Evolutionary conservation across 169 alveolate species (phyloP).

Genomic region (Cryptosporidium xiaoi): DNA sequence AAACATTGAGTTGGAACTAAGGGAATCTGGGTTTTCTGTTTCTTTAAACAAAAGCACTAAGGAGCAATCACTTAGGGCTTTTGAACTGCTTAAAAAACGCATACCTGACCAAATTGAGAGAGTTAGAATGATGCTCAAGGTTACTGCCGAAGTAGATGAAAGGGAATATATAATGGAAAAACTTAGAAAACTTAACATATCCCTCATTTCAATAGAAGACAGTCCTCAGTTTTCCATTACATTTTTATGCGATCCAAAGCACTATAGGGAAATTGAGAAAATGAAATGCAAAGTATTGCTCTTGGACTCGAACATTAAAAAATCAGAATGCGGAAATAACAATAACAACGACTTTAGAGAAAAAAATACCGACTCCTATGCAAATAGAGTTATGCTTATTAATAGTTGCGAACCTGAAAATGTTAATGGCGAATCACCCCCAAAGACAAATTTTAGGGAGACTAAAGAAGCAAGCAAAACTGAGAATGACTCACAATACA

Average conservation of each 20-base stretch:
- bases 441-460: too few species aligned
- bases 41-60: constrained; percentile 85
- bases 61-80: constrained; percentile 86
- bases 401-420: background rate
- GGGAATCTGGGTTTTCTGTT: constrained; percentile 82
- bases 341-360: background rate
- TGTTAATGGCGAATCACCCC: background rate
- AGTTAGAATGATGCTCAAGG: constrained; percentile 82
- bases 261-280: constrained; percentile 54
- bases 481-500: background rate
- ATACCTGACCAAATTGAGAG: constrained; percentile 85
- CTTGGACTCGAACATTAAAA: constrained; percentile 34
- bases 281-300: constrained; percentile 35
- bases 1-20: constrained; percentile 84
- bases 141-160: background rate
- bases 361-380: background rate
- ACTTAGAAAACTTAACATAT: constrained; percentile 13
- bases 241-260: constrained; percentile 59
- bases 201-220: constrained; percentile 20
- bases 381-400: background rate
- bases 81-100: constrained; percentile 81
- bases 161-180: constrained; percentile 6
- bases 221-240: constrained; percentile 9
- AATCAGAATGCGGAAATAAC: background rate
- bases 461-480: background rate